Conservation (phyloP, 345 rosid genomes). For the Eucalyptus curtisii region DNA sequence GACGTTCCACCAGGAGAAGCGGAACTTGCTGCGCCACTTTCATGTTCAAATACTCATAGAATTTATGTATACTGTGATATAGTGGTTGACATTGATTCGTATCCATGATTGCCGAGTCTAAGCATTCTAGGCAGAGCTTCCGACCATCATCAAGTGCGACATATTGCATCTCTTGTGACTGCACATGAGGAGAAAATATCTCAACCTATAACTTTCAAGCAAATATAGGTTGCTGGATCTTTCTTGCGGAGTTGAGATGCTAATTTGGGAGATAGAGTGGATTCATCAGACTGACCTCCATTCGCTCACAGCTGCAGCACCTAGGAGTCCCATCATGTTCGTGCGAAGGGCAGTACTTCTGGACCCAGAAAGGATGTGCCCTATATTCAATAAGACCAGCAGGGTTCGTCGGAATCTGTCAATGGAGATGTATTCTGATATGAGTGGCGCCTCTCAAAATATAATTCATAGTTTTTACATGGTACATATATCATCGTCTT, state of each 20-base stretch:
- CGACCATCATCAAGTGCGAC: slow-evolving; percentile 83
- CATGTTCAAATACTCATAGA: slow-evolving; percentile 79
- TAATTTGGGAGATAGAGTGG: not conserved
- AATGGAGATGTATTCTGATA: not conserved
- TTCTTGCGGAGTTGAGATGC: not conserved
- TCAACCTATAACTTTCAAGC: not conserved
- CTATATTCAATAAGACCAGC: slow-evolving; percentile 95
- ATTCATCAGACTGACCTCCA: slow-evolving; percentile 65
- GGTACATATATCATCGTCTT: not conserved
- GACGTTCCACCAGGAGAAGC: slow-evolving; percentile 88
- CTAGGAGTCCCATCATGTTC: slow-evolving; percentile 86
- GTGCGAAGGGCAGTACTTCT: slow-evolving; percentile 94
- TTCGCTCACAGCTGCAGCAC: slow-evolving; percentile 98
- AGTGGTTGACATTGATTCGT: slow-evolving; percentile 85
- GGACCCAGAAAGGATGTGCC: slow-evolving; percentile 97
- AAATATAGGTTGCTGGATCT: not conserved
- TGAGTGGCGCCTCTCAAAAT: not conserved
- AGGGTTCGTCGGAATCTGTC: slow-evolving; percentile 92
- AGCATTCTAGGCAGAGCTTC: slow-evolving; percentile 88
- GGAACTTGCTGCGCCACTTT: slow-evolving; percentile 87
- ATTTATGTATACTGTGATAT: slow-evolving; percentile 59
- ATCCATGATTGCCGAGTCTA: slow-evolving; percentile 95
- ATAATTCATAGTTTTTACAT: not conserved
- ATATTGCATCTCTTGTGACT: slow-evolving; percentile 61
- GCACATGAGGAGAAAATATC: slow-evolving; percentile 4